phyloP scores from a whole-genome alignment of 257 asterid genomes.

The Scutellaria barbata region DNA sequence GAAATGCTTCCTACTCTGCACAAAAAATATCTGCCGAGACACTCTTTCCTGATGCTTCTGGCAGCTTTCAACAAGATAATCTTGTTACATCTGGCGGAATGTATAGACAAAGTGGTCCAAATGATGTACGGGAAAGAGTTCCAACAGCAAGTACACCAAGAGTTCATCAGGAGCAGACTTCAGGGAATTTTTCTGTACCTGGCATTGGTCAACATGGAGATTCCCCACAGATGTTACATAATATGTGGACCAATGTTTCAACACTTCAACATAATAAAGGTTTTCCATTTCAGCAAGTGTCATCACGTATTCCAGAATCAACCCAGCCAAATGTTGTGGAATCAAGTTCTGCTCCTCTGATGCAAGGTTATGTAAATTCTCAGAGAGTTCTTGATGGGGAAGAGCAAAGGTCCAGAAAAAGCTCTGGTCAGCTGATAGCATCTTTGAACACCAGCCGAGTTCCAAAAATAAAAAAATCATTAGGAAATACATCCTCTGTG shows the following conservation, averaged over 20 bases:
- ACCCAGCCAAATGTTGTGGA: conserved; percentile 57
- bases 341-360: conserved; percentile 51
- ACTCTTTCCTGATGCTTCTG: conserved; percentile 48
- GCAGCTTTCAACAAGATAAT: conserved; percentile 40
- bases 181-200: conserved; percentile 45
- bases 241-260: conserved; percentile 55
- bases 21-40: conserved; percentile 54
- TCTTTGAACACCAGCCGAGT: conserved; percentile 36
- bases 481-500: conserved; percentile 45
- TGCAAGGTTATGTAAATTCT: conserved; percentile 40
- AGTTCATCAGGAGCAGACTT: conserved; percentile 41
- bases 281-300: conserved; percentile 44
- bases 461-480: conserved; percentile 42
- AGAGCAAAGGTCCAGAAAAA: conserved; percentile 48
- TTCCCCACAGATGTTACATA: conserved; percentile 41
- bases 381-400: conserved; percentile 42
- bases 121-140: conserved; percentile 47
- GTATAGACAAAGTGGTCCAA: conserved; percentile 43
- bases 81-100: conserved; percentile 39
- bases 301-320: conserved; percentile 44
- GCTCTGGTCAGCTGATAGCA: conserved; percentile 42
- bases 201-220: conserved; percentile 45
- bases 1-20: conserved; percentile 40
- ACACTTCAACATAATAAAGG: conserved; percentile 48
- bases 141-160: conserved; percentile 45